Evolutionary conservation across 768 basidiomycete species (phyloP), one percentile per base, ranked within the genome.

Genomic region (Lyophyllum shimeji): DNA sequence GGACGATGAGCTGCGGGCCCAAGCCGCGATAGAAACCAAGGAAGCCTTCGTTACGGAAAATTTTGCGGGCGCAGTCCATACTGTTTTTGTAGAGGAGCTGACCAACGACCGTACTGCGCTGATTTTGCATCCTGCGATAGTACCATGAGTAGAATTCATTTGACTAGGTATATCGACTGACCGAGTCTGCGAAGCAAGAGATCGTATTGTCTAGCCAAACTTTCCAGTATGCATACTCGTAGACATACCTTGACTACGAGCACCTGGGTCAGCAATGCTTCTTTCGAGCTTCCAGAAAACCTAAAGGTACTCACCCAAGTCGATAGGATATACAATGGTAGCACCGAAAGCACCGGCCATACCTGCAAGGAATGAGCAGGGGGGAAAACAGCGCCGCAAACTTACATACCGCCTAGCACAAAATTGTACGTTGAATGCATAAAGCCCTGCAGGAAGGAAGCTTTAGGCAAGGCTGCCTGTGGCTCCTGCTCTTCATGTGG

Each of bases 81-180:
- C 93, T 95, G 77, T 97, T 98, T 78, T 95, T 91, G 78, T 99
- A 99, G 44, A 98, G 73, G 65, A 98, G 76, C 73, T 99, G 96
- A 34, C 97, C 97, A 27, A 99, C 97, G 20, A 99, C 92, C 6
- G 90, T 94, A 60, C 88, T 93, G 13, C 97, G 86, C 70, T 99
- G 97, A 69, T 99, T 99, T 77, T 99, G 97, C 82, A 99, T 94
- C 37, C 94, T 93, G 58, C 12, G 33, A 21, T 40, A 50, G 47
- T 48, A 51, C 29, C 42, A 27, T 55, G 53, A 29, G 23, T 51
- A 20, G 21, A 42, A 4, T 45, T 12, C 29, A 7, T 11, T 7
- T 29, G 7, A n/a, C 1, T 18, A 63, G 21, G 7, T 2, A 25
- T 24, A 37, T 4, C 37, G 31, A 54, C 73, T 52, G 68, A 87